Conservation (phyloP, 768 basidiomycete genomes). For the Dioszegia hungarica region DNA sequence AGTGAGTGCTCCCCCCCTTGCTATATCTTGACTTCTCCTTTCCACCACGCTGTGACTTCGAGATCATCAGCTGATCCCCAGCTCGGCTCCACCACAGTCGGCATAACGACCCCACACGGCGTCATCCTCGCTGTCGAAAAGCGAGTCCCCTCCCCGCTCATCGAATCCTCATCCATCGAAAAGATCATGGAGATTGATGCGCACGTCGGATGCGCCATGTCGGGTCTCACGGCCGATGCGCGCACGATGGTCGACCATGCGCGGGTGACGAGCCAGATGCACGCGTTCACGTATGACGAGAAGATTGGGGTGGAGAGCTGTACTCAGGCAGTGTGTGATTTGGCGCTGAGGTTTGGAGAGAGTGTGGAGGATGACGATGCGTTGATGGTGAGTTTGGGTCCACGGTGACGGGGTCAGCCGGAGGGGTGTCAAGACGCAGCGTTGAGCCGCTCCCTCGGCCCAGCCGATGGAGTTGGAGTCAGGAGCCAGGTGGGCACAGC, state of each 20-base stretch:
- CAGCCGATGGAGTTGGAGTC: too few relatives aligned
- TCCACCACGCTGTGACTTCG: neutral
- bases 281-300: constrained; percentile 95
- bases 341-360: constrained; percentile 95
- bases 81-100: constrained; percentile 97
- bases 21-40: neutral
- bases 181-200: constrained; percentile 99
- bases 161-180: constrained; percentile 93
- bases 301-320: constrained; percentile 94
- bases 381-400: constrained; percentile 64
- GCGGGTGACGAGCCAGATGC: constrained; percentile 75
- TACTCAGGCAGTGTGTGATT: constrained; percentile 95
- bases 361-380: constrained; percentile 98
- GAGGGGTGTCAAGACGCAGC: neutral
- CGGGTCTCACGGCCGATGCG: constrained; percentile 88
- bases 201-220: constrained; percentile 98
- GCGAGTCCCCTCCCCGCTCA: constrained; percentile 91
- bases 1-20: constrained; percentile 51
- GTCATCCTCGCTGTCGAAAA: constrained; percentile 96
- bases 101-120: constrained; percentile 82
- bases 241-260: constrained; percentile 99
- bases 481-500: too few relatives aligned
- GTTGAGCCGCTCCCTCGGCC: too few relatives aligned
- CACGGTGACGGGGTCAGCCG: neutral
- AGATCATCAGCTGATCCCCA: constrained; percentile 45